These are phyloP conservation scores for Hydnomerulius pinastri DNA, from an alignment of 768 basidiomycete species.

Conservation along the genomic window DNA sequence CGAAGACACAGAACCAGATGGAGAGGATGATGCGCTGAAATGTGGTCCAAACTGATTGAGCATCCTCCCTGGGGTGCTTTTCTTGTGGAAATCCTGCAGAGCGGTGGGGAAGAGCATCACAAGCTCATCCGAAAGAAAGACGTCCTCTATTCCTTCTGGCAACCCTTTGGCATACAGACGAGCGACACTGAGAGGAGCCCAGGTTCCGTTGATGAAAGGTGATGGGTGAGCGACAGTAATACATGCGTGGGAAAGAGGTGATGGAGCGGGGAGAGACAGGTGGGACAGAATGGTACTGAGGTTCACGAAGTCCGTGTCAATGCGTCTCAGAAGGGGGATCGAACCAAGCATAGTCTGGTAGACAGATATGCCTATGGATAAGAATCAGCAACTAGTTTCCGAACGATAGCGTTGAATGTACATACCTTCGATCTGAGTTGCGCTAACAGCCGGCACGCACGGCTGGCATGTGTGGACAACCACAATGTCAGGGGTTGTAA, in stretches of 20 bases:
- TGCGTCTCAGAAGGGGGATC: conserved; percentile 62
- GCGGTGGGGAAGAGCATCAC: conserved; percentile 64
- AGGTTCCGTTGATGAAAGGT: conserved; percentile 57
- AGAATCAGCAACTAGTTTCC: conserved; percentile 10
- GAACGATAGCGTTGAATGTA: neutral
- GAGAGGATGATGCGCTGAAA: conserved; percentile 48
- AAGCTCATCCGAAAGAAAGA: conserved; percentile 65
- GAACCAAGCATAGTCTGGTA: conserved; percentile 67
- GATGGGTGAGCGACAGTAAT: conserved; percentile 55
- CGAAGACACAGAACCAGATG: neutral
- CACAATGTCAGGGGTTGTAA: conserved; percentile 34
- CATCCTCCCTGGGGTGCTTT: conserved; percentile 46
- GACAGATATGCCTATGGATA: conserved; percentile 62
- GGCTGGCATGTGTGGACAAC: conserved; percentile 68
- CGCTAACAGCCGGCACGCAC: conserved; percentile 61
- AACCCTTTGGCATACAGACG: conserved; percentile 41
- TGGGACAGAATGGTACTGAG: conserved; percentile 49
- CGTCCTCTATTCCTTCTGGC: conserved; percentile 40
- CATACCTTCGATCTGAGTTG: conserved; percentile 72
- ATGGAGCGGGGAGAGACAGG: conserved; percentile 35
- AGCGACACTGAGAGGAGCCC: conserved; percentile 65
- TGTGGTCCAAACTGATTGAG: conserved; percentile 66
- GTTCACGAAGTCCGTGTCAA: conserved; percentile 81
- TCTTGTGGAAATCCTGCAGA: conserved; percentile 57
- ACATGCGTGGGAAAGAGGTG: conserved; percentile 45